Evolutionary conservation across 2,329 filamentous ascomycete species (phyloP).

Genomic region (Dactylellina parvicollis): DNA sequence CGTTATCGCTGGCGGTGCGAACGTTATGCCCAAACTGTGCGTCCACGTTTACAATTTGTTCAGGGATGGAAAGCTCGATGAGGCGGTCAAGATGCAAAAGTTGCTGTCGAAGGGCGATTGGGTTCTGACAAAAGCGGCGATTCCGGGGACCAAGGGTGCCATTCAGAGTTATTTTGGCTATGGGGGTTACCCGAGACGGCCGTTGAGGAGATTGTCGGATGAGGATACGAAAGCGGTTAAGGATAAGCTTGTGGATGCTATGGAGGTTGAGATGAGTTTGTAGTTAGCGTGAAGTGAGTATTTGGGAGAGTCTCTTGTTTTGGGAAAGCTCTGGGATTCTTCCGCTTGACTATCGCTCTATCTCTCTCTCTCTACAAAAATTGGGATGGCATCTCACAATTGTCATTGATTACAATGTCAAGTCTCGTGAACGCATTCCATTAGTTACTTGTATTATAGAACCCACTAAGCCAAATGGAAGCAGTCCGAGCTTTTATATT

Average conservation of each 20-base stretch:
- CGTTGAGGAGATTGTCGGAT: conserved; percentile 66
- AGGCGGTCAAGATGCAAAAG: conserved; percentile 73
- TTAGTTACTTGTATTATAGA: conserved; percentile 7
- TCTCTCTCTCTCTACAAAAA: not conserved
- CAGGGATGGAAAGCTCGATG: conserved; percentile 68
- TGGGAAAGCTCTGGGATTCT: not conserved
- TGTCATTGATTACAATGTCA: not conserved
- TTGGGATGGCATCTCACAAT: no score
- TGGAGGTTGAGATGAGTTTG: conserved; percentile 56
- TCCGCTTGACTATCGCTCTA: conserved; percentile 9
- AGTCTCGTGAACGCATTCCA: not conserved
- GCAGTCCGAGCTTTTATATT: not conserved
- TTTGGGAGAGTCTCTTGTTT: not conserved
- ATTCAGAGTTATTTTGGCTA: conserved; percentile 73
- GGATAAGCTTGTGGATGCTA: conserved; percentile 63
- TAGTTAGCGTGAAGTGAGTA: not conserved
- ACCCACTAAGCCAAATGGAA: not conserved
- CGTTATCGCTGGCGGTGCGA: conserved; percentile 76
- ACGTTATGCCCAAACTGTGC: conserved; percentile 75
- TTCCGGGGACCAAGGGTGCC: conserved; percentile 75
- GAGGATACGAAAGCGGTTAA: conserved; percentile 62
- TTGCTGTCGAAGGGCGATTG: conserved; percentile 75
- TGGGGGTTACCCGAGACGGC: conserved; percentile 70
- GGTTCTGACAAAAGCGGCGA: conserved; percentile 74
- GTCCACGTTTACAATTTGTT: conserved; percentile 71